These are phyloP conservation scores for Daldinia sp. DNA, from an alignment of 2,329 filamentous ascomycete species.

Conservation along the genomic window DNA sequence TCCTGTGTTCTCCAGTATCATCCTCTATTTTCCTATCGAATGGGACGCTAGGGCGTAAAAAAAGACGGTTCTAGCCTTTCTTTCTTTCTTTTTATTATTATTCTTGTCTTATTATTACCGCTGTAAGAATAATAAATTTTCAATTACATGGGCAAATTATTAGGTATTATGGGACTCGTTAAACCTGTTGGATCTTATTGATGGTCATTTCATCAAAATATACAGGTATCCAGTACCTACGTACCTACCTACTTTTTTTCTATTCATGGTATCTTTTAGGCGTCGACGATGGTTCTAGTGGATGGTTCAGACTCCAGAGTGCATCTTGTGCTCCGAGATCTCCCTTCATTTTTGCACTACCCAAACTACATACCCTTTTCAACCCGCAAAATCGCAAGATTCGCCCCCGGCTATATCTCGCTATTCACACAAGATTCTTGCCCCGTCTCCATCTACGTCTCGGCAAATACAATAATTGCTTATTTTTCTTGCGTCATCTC, in stretches of 20 bases:
- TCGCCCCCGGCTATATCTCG: constrained; percentile 27
- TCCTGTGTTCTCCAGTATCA: neutral
- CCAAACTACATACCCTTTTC: too few relatives aligned
- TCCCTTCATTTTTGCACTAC: neutral
- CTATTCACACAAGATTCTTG: neutral
- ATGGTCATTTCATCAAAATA: neutral
- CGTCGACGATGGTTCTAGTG: neutral
- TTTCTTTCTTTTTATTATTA: neutral
- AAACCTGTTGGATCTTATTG: neutral
- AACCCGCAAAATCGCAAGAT: neutral
- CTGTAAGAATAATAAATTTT: constrained; percentile 2
- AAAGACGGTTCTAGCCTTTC: constrained; percentile 21
- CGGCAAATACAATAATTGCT: constrained; percentile 27
- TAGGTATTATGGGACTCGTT: neutral
- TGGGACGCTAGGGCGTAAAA: constrained; percentile 26
- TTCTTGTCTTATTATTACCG: neutral
- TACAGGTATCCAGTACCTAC: neutral
- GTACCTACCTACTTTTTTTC: neutral
- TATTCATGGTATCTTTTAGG: too few relatives aligned
- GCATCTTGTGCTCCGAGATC: neutral
- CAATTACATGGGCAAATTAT: neutral
- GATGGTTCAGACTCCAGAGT: too few relatives aligned
- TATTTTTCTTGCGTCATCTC: constrained; percentile 25
- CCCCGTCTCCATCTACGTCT: constrained; percentile 10
- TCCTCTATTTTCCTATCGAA: constrained; percentile 6